These are phyloP conservation scores for Daphne laureola DNA, from an alignment of 441 rosid genomes.

Conservation along the genomic window DNA sequence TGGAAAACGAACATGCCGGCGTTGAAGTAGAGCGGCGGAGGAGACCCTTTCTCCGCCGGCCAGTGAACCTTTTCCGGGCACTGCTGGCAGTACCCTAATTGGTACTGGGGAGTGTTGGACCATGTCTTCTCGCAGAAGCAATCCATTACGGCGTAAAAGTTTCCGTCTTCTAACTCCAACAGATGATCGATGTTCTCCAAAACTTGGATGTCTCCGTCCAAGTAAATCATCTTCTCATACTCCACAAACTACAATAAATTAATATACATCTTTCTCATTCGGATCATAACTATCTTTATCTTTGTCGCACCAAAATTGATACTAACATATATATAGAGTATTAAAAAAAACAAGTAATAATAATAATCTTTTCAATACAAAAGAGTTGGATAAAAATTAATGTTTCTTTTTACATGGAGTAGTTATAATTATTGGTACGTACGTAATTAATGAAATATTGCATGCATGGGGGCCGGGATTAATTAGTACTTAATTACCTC, in stretches of 20 bases:
- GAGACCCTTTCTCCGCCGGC: conserved; percentile 32
- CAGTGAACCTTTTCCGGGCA: conserved; percentile 54
- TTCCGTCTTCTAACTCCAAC: conserved; percentile 42
- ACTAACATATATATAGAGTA: too few species aligned
- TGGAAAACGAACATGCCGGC: conserved; percentile 54
- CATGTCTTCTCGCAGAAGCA: conserved; percentile 70
- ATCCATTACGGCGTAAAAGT: conserved; percentile 65
- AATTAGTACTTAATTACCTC: conserved; percentile 28
- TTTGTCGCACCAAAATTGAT: too few species aligned
- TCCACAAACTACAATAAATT: conserved; percentile 52
- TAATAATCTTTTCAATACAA: too few species aligned
- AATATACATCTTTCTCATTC: too few species aligned
- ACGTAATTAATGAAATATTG: too few species aligned
- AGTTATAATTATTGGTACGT: too few species aligned
- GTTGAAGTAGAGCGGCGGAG: conserved; percentile 45
- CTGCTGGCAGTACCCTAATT: conserved; percentile 73
- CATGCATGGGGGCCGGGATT: not conserved
- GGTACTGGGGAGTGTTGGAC: conserved; percentile 42
- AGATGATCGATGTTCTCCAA: conserved; percentile 61
- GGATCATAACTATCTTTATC: too few species aligned
- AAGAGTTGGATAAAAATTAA: too few species aligned
- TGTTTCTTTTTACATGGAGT: too few species aligned
- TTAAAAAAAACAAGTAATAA: too few species aligned
- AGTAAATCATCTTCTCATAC: conserved; percentile 67
- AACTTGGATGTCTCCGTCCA: conserved; percentile 87